Conservation (phyloP, 1,284 basidiomycete species). For the Ceratobasidium sp. region DNA sequence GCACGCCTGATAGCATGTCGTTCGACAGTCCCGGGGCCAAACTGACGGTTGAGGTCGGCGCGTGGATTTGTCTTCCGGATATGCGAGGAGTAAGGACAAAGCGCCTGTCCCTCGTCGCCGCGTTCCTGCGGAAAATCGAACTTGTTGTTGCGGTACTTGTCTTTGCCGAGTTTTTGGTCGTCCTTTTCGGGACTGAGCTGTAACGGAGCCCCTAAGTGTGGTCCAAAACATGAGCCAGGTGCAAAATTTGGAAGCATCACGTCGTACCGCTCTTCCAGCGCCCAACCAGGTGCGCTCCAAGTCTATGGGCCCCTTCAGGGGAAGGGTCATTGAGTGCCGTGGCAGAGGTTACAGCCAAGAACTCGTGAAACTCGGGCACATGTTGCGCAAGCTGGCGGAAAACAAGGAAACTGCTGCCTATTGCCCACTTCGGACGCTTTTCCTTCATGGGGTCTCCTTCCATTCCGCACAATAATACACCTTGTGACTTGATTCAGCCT, state of each 20-base stretch:
- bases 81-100: conserved; percentile 13
- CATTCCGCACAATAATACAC: neutral
- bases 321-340: neutral
- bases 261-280: conserved; percentile 40
- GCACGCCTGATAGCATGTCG: neutral
- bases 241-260: too few species aligned
- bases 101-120: neutral
- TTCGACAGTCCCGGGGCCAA: neutral
- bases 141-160: neutral
- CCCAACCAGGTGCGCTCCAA: conserved; percentile 42
- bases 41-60: neutral
- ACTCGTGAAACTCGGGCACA: conserved; percentile 43
- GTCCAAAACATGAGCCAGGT: neutral
- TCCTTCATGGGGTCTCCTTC: neutral
- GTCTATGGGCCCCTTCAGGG: conserved; percentile 31
- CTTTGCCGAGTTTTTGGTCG: neutral
- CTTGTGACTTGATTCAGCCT: too few species aligned
- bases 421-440: conserved; percentile 38
- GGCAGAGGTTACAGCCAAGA: conserved; percentile 32
- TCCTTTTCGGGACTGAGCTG: neutral
- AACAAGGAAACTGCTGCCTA: conserved; percentile 42
- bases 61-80: conserved; percentile 31
- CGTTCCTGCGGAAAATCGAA: neutral
- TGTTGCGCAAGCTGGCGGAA: conserved; percentile 43
- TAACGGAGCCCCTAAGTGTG: neutral